Evolutionary conservation across 257 asterid genomes (phyloP).

Genomic region (Paraleonurus japonicus): DNA sequence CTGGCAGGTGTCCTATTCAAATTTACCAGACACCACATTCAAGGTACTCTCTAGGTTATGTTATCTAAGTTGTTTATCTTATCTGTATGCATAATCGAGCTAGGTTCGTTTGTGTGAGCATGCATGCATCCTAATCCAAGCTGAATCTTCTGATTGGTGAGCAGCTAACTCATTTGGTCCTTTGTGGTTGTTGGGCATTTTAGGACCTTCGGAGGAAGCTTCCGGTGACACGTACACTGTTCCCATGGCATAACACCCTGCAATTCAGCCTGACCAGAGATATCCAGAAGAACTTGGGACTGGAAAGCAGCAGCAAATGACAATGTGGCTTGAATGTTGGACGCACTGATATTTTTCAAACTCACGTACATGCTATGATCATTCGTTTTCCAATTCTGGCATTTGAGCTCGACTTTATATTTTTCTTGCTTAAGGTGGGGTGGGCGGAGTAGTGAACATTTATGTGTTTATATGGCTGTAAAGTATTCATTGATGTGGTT

Average conservation of each 20-base stretch:
- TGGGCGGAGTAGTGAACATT: not conserved
- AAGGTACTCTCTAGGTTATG: constrained; percentile 53
- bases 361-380: constrained; percentile 5
- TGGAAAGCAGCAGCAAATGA: constrained; percentile 53
- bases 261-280: constrained; percentile 92
- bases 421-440: not conserved
- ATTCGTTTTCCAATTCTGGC: constrained; percentile 13
- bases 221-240: constrained; percentile 90
- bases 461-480: constrained; percentile 15
- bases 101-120: not conserved
- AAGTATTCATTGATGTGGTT: not conserved
- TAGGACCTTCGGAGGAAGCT: constrained; percentile 98
- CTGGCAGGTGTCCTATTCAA: constrained; percentile 72
- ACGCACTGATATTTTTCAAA: constrained; percentile 23
- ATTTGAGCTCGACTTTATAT: not conserved
- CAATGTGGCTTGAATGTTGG: constrained; percentile 24
- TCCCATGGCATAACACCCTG: constrained; percentile 92
- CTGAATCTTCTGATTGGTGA: constrained; percentile 7
- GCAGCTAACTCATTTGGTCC: not conserved
- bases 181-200: not conserved
- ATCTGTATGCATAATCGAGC: not conserved
- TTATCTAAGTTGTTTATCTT: not conserved
- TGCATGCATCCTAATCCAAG: not conserved
- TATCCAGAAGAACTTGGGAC: constrained; percentile 75
- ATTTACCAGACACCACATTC: constrained; percentile 90